phyloP scores from a whole-genome alignment of 352 stramenopile species.

The Pythium diclinum region DNA sequence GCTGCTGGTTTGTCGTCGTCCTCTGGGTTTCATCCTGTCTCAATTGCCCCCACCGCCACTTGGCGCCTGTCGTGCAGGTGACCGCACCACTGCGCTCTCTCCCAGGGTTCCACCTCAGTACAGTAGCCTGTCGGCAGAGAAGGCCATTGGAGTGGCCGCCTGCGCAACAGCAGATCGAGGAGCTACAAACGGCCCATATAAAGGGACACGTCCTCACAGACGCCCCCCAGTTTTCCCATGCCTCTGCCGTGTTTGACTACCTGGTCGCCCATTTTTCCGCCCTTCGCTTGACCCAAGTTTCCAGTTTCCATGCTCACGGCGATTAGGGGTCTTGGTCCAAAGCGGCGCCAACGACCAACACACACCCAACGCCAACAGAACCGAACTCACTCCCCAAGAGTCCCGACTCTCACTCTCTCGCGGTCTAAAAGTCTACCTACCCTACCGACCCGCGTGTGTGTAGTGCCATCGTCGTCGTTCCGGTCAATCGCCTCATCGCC shows the following conservation, averaged over 20 bases:
- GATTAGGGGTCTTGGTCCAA: slow-evolving; percentile 4
- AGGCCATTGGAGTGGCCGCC: too few relatives aligned
- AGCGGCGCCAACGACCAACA: slow-evolving; percentile 11
- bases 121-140: background rate
- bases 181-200: background rate
- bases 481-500: background rate
- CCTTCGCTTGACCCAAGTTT: background rate
- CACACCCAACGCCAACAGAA: slow-evolving; percentile 5
- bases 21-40: background rate
- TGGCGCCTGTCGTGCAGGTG: background rate
- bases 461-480: background rate
- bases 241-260: slow-evolving; percentile 11
- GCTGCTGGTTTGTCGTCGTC: background rate
- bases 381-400: slow-evolving; percentile 2
- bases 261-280: background rate
- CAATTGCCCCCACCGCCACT: background rate
- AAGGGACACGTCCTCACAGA: background rate
- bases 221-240: background rate
- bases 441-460: background rate
- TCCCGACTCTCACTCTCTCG: background rate
- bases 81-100: background rate
- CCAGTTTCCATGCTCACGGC: background rate
- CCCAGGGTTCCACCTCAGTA: background rate
- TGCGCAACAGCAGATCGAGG: background rate
- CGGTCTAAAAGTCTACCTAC: background rate